Evolutionary conservation across 2,329 filamentous ascomycete species (phyloP), one percentile per base, ranked within the genome.

Genomic region (Camillea tinctor): DNA sequence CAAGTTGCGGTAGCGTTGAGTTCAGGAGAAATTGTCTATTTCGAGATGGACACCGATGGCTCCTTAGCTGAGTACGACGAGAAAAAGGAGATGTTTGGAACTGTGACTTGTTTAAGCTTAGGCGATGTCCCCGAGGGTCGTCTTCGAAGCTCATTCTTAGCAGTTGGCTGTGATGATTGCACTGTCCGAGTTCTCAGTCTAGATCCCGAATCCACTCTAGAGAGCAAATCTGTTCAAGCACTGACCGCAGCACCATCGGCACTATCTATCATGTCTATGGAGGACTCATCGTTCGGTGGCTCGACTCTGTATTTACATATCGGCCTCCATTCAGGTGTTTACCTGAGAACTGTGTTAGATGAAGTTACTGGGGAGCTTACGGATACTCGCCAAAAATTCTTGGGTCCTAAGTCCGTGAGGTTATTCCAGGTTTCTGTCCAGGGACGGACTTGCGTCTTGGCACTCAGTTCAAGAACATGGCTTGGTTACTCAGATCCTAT

Each of bases 11-110:
- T 98, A 54, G 95, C 95, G 1, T 81, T 99, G 23, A 98, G 93
- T 72, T 97, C 93, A 8, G 94, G 94, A 44, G 95, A 99, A 74
- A 94, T 99, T 64, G 91, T 97, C 50, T 99, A 98, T 73, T 99
- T 99, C 68, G 96, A 99, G 74, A 94, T 97, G 87, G 95, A 97
- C 70, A 84, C 87, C 0, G 94, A 98, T 75, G 93, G 93, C 26
- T 91, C 91, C 3, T 81, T 98, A 30, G 92, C 92, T 36, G 94
- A 98, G 77, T 97, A 97, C 66, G 91, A 98, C 66, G 93, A 98
- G 71, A 93, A 94, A 74, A 92, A 93, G 69, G 90, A 96, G 70
- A 95, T 99, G 90, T 93, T 91, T 56, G 94, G 93, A 52, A 97
- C 93, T 0, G 93, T 99, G 54, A 98, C 93, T 19, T 96, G 91